These are phyloP conservation scores for Diaporthe helianthi DNA, from an alignment of 2,329 filamentous ascomycete genomes.

Conservation along the genomic window DNA sequence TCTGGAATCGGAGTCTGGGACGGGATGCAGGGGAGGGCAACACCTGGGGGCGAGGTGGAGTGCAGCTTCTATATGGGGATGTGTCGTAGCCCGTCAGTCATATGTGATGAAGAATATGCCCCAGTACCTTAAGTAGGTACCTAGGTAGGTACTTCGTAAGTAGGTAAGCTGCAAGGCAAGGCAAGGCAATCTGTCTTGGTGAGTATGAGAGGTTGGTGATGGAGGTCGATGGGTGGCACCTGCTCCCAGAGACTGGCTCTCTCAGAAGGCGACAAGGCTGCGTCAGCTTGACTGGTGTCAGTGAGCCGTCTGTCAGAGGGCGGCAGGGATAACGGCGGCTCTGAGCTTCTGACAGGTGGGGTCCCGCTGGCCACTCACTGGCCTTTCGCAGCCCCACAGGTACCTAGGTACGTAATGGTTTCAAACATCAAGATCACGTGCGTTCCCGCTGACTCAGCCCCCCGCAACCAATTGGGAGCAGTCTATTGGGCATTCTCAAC, in stretches of 20 bases:
- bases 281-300: slow-evolving; percentile 24
- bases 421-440: slow-evolving; percentile 16
- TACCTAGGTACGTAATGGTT: not conserved
- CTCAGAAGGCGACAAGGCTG: slow-evolving; percentile 12
- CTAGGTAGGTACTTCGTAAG: too few species aligned
- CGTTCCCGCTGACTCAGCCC: not conserved
- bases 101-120: not conserved
- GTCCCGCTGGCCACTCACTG: not conserved
- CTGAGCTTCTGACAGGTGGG: slow-evolving; percentile 10
- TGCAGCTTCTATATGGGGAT: slow-evolving; percentile 1
- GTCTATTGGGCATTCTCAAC: slow-evolving; percentile 12
- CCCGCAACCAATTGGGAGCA: slow-evolving; percentile 10
- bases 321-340: slow-evolving; percentile 12
- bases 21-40: not conserved
- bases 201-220: not conserved
- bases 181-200: not conserved
- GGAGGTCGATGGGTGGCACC: not conserved
- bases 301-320: not conserved
- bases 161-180: not conserved
- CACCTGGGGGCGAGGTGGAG: not conserved
- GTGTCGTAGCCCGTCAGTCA: not conserved
- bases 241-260: not conserved
- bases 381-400: not conserved
- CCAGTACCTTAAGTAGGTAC: not conserved
- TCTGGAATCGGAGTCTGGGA: not conserved